Evolutionary conservation across 2,329 filamentous ascomycete genomes (phyloP).

Genomic region (Botrytis tulipae): DNA sequence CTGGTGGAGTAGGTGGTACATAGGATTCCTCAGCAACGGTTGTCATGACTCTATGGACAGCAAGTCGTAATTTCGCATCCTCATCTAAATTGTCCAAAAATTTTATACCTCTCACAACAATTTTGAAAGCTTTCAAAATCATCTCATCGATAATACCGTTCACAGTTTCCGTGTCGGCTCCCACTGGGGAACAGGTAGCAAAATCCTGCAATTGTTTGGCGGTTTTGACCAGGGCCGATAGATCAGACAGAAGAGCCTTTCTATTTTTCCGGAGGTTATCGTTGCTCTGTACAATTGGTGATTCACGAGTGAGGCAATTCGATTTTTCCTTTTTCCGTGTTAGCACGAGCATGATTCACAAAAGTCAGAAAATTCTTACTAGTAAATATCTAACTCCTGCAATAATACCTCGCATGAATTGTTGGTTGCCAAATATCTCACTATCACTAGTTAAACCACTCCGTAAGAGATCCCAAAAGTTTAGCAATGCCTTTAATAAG

Average conservation of each 20-base stretch:
- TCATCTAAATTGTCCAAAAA: slow-evolving; percentile 86
- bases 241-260: slow-evolving; percentile 83
- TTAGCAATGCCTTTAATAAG: slow-evolving; percentile 79
- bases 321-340: slow-evolving; percentile 69
- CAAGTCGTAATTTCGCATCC: slow-evolving; percentile 50
- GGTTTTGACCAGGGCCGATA: slow-evolving; percentile 85
- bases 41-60: slow-evolving; percentile 57
- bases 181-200: slow-evolving; percentile 45
- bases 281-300: slow-evolving; percentile 69
- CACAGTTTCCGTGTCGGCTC: slow-evolving; percentile 53
- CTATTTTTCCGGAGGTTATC: slow-evolving; percentile 75
- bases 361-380: slow-evolving; percentile 53
- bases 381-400: slow-evolving; percentile 87
- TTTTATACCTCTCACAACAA: slow-evolving; percentile 84
- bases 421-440: slow-evolving; percentile 82
- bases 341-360: slow-evolving; percentile 15
- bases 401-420: slow-evolving; percentile 92
- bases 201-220: slow-evolving; percentile 80
- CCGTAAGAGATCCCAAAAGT: slow-evolving; percentile 88
- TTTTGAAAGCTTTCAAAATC: slow-evolving; percentile 89
- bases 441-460: slow-evolving; percentile 73
- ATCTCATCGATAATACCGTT: slow-evolving; percentile 87
- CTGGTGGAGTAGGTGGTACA: slow-evolving; percentile 62
- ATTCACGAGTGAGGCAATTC: slow-evolving; percentile 82
- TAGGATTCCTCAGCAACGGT: slow-evolving; percentile 58